phyloP scores from a whole-genome alignment of 352 stramenopile species.

The Plasmopara muralis region DNA sequence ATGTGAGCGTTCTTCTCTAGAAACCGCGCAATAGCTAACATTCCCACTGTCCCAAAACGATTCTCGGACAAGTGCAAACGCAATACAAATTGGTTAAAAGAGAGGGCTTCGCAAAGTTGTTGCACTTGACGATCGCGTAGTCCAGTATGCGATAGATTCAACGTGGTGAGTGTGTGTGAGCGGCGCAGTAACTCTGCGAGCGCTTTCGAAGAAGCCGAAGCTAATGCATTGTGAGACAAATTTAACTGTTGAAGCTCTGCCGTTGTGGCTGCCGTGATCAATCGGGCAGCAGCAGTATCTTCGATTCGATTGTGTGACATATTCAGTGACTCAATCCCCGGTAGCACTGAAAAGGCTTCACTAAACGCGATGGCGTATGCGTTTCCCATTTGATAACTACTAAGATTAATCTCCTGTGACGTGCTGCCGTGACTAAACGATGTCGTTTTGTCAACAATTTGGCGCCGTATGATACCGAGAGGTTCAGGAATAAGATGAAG shows the following conservation, averaged over 20 bases:
- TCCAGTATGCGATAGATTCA: too few relatives aligned
- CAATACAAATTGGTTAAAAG: too few relatives aligned
- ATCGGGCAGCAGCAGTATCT: background rate
- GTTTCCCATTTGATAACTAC: slow-evolving; percentile 63
- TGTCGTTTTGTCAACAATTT: slow-evolving; percentile 41
- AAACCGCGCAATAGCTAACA: too few relatives aligned
- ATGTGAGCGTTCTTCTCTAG: too few relatives aligned
- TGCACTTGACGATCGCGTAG: too few relatives aligned
- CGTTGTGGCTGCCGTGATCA: slow-evolving; percentile 34
- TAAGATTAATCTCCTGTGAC: slow-evolving; percentile 58
- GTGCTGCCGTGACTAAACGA: slow-evolving; percentile 37
- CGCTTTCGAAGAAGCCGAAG: slow-evolving; percentile 28
- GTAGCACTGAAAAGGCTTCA: too few relatives aligned
- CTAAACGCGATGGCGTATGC: background rate
- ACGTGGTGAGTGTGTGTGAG: slow-evolving; percentile 23
- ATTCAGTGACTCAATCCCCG: too few relatives aligned
- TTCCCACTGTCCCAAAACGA: too few relatives aligned
- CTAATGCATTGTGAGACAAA: slow-evolving; percentile 54
- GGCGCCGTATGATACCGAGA: slow-evolving; percentile 39
- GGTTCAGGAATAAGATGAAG: too few relatives aligned
- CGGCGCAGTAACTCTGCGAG: slow-evolving; percentile 33
- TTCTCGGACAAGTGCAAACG: too few relatives aligned
- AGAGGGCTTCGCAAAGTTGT: too few relatives aligned
- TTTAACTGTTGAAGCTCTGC: slow-evolving; percentile 50
- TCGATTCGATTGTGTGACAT: too few relatives aligned